Evolutionary conservation across 73 alveolate species (phyloP).

Genomic region (Effrenium voratum): DNA sequence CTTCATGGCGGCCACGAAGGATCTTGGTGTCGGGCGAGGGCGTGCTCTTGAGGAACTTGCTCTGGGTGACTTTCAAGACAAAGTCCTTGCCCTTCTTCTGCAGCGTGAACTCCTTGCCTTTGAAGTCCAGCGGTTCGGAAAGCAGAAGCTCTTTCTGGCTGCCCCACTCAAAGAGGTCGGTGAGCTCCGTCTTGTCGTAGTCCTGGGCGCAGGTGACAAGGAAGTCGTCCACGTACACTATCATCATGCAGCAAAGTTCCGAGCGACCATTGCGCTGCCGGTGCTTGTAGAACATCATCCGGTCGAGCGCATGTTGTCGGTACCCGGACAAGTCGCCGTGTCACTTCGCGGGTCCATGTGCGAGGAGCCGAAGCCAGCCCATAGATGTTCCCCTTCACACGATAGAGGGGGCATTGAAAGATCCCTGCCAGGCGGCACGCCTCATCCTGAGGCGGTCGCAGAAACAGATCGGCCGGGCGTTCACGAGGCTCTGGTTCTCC

Average conservation of each 20-base stretch:
- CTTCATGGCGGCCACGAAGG: neutral
- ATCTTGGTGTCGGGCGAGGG: neutral
- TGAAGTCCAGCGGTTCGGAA: neutral
- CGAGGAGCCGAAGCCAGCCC: neutral
- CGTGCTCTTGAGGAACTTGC: neutral
- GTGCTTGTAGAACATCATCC: neutral
- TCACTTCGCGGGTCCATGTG: neutral
- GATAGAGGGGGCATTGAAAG: neutral
- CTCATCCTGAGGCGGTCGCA: neutral
- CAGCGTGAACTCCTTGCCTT: neutral
- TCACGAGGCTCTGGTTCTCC: neutral
- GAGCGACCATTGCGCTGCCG: neutral
- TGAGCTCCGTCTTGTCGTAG: neutral
- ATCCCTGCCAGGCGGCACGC: neutral
- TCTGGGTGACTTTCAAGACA: neutral
- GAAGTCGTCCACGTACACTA: neutral
- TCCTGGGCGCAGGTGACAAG: neutral
- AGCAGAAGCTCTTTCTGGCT: neutral
- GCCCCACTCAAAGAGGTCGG: neutral
- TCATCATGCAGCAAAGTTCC: neutral
- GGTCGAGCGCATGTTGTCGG: neutral
- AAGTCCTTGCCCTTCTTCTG: neutral
- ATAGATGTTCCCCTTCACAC: neutral
- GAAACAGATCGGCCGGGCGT: neutral
- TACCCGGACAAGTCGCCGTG: neutral